phyloP scores from a whole-genome alignment of 208 protist species.

The Wallacemonas sp. region DNA sequence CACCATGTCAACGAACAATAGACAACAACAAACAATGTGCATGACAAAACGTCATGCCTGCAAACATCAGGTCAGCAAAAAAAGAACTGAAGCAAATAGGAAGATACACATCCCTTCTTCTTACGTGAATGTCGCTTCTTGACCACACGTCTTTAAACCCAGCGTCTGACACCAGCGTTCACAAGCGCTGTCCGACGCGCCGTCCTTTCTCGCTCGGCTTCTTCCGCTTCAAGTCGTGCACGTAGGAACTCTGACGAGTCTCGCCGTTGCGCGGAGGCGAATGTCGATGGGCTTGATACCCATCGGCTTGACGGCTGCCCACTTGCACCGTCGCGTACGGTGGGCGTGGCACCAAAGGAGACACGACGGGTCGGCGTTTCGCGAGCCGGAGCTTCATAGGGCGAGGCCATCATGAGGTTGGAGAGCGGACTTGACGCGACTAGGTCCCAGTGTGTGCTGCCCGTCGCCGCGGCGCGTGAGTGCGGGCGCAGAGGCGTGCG shows the following conservation, averaged over 20 bases:
- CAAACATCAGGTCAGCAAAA: no score
- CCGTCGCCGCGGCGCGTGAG: background rate
- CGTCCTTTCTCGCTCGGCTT: constrained; percentile 3
- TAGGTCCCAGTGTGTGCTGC: background rate
- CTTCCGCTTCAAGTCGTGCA: constrained; percentile 3
- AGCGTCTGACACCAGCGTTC: constrained; percentile 8
- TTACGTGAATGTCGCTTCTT: no score
- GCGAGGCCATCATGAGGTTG: constrained; percentile 6
- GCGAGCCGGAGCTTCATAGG: background rate
- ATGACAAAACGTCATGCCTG: no score
- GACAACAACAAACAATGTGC: no score
- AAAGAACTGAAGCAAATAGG: constrained; percentile 20
- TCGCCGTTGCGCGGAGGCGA: background rate
- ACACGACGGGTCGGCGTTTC: constrained; percentile 8
- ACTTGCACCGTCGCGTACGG: background rate
- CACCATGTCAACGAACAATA: no score
- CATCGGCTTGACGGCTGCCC: background rate
- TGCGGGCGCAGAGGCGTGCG: constrained; percentile 4
- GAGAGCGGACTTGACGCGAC: background rate
- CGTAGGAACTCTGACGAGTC: constrained; percentile 3
- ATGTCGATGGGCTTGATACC: background rate
- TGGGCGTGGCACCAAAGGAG: constrained; percentile 9
- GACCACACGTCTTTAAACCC: constrained; percentile 2
- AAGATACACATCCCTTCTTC: no score
- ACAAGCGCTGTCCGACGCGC: constrained; percentile 7